phyloP scores from a whole-genome alignment of 768 basidiomycete species.

The Boletus barrowsii region DNA sequence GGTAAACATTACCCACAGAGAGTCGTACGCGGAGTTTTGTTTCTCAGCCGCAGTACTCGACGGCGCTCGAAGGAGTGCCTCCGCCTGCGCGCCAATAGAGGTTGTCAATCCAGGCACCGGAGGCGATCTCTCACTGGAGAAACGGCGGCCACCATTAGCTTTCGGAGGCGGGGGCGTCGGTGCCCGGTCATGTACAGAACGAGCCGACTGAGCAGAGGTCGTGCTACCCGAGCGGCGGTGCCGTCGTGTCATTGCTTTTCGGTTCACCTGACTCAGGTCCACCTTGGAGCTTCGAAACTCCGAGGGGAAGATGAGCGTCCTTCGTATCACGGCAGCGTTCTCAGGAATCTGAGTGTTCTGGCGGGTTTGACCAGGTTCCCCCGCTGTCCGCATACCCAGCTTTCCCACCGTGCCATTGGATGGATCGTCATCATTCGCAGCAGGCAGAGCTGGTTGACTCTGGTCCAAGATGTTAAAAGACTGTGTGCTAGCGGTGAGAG shows the following conservation, averaged over 20 bases:
- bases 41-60: constrained; percentile 52
- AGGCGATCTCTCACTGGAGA: constrained; percentile 64
- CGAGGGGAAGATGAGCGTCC: constrained; percentile 78
- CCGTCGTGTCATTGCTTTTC: constrained; percentile 47
- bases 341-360: constrained; percentile 36
- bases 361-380: constrained; percentile 25
- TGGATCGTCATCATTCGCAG: constrained; percentile 31
- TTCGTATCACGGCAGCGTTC: constrained; percentile 56
- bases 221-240: constrained; percentile 64
- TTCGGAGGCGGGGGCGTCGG: constrained; percentile 85
- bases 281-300: constrained; percentile 56
- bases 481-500: constrained; percentile 25
- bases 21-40: constrained; percentile 71
- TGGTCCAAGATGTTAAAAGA: constrained; percentile 9
- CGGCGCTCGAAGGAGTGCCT: constrained; percentile 39
- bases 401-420: constrained; percentile 32
- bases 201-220: constrained; percentile 56
- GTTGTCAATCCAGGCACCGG: constrained; percentile 65
- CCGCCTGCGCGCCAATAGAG: constrained; percentile 42
- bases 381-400: constrained; percentile 19
- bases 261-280: constrained; percentile 52
- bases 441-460: constrained; percentile 14
- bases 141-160: constrained; percentile 49
- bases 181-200: constrained; percentile 76
- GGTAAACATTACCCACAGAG: constrained; percentile 53